Percentiles rank a stretch among this genome's conserved stretches.
Evolutionary conservation across 1,139 yeast species (phyloP).

Genomic region (Taphrina betulina): DNA sequence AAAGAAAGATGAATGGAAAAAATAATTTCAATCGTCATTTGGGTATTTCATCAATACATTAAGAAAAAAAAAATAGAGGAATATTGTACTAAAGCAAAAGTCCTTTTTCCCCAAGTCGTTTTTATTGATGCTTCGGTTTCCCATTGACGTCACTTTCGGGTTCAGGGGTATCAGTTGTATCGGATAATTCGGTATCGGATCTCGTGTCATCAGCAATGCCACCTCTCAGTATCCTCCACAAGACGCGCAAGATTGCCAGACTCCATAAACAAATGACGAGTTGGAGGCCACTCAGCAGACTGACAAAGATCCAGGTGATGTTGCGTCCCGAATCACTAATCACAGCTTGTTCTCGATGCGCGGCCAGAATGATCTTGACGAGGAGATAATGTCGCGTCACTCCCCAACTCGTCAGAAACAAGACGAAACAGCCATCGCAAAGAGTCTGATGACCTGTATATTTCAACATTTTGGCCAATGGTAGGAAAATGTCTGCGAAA

Average conservation of each 20-base stretch:
- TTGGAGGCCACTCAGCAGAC: conserved; percentile 66
- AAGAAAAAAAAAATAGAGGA: too few species aligned
- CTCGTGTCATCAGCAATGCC: conserved; percentile 77
- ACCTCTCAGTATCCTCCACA: conserved; percentile 67
- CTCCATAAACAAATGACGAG: conserved; percentile 70
- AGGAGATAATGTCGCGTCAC: conserved; percentile 70
- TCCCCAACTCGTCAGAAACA: conserved; percentile 71
- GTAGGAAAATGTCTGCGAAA: conserved; percentile 67
- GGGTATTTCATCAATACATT: too few species aligned
- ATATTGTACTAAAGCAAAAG: too few species aligned
- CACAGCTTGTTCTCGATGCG: conserved; percentile 33
- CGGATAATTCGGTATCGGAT: conserved; percentile 72
- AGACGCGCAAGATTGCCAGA: conserved; percentile 67
- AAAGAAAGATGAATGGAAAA: too few species aligned
- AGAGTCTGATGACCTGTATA: conserved; percentile 60
- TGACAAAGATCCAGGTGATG: conserved; percentile 49
- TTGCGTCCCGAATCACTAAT: conserved; percentile 40
- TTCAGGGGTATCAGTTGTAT: too few species aligned
- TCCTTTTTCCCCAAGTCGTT: too few species aligned
- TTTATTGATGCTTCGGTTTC: too few species aligned
- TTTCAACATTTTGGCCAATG: conserved; percentile 71
- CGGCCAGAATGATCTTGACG: conserved; percentile 59
- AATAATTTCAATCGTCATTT: too few species aligned
- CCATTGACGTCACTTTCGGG: too few species aligned
- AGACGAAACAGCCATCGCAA: conserved; percentile 69